A percentile compares a stretch with the other conserved stretches of the same genome.
These are phyloP conservation scores for Fusarium sp. DNA, from an alignment of 2,329 filamentous ascomycete genomes.

Conservation along the genomic window DNA sequence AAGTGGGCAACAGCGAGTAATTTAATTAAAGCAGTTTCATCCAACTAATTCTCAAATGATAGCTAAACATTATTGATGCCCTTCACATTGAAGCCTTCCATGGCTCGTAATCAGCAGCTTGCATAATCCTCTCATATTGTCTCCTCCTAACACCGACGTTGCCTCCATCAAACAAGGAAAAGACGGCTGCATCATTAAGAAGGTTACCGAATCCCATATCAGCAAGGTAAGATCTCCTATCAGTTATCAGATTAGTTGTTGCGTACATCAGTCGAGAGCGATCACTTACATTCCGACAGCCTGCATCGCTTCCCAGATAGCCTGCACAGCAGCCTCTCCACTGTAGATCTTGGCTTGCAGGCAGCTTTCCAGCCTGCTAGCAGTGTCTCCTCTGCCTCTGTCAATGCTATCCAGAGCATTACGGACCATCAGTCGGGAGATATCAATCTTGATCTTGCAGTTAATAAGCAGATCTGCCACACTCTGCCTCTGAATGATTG, in stretches of 20 bases:
- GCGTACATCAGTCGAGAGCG: background rate
- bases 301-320: constrained; percentile 5
- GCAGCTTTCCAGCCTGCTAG: background rate
- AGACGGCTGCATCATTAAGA: constrained; percentile 5
- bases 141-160: constrained; percentile 5
- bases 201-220: background rate
- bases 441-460: constrained; percentile 5
- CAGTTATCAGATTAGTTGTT: accelerated
- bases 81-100: background rate
- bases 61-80: background rate
- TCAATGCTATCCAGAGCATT: background rate
- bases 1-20: no score
- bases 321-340: background rate
- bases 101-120: background rate
- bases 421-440: background rate
- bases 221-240: background rate
- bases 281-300: constrained; percentile 8
- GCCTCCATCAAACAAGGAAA: constrained; percentile 15
- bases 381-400: background rate
- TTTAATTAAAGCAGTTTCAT: no score
- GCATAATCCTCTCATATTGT: constrained; percentile 4
- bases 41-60: no score
- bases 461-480: constrained; percentile 16
- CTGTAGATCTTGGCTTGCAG: constrained; percentile 18
- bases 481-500: constrained; percentile 10